Conservation (phyloP, 176 grass and related monocot species). For the Triticum aestivum region IWGSC_CS_RefSeq_v2.1 NC_057796.1:485836193-485836692, state of each 20-base stretch:
- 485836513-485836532: neutral
- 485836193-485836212: slow-evolving; percentile 29
- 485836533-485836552: neutral
- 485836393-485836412: neutral
- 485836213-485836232: neutral
- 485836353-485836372: neutral
- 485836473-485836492: neutral
- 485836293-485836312: neutral
- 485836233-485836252: slow-evolving; percentile 7
- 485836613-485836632: neutral
- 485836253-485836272: slow-evolving; percentile 10
- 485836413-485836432: neutral
- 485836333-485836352: neutral
- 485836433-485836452: neutral
- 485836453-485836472: neutral
- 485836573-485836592: neutral
- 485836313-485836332: neutral
- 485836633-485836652: neutral
- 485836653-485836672: neutral
- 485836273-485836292: neutral
- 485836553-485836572: neutral
- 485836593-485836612: neutral
- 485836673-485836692: neutral
- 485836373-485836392: neutral
- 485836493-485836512: neutral